Percentiles rank a stretch among this genome's conserved stretches.
phyloP scores from a whole-genome alignment of 345 rosid genomes.

The Xanthoceras sorbifolium region DNA sequence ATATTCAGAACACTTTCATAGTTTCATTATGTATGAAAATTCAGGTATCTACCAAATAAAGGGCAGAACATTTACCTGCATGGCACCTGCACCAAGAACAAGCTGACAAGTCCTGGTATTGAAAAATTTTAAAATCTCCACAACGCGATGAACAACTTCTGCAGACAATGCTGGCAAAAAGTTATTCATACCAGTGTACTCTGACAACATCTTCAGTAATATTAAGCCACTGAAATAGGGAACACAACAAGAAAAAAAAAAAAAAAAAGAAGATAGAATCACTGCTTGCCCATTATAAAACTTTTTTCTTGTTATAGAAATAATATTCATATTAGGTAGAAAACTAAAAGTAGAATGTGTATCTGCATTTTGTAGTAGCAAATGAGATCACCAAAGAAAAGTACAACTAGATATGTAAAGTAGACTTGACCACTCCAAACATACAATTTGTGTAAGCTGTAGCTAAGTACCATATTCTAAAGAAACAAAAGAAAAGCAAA shows the following conservation, averaged over 20 bases:
- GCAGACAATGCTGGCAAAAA: constrained; percentile 80
- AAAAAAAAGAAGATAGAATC: too few relatives aligned
- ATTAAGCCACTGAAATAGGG: constrained; percentile 78
- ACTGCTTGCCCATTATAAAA: constrained; percentile 11
- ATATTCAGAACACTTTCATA: constrained; percentile 1
- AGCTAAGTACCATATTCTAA: not conserved
- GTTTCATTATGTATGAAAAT: not conserved
- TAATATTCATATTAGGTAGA: not conserved
- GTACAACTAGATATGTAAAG: not conserved
- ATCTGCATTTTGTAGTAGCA: not conserved
- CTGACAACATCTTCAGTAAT: constrained; percentile 94
- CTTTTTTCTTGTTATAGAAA: not conserved
- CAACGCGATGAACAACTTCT: constrained; percentile 91
- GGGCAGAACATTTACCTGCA: constrained; percentile 64
- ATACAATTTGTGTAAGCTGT: not conserved
- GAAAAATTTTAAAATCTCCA: constrained; percentile 88
- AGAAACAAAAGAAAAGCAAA: constrained; percentile 12
- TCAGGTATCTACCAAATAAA: not conserved
- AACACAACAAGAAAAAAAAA: constrained; percentile 20
- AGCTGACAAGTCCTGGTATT: constrained; percentile 96
- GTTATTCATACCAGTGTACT: constrained; percentile 89
- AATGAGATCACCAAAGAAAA: not conserved
- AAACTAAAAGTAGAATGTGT: not conserved
- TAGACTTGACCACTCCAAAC: not conserved
- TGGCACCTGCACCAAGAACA: constrained; percentile 98